Base-by-base conservation (phyloP, 352 stramenopile genomes). In the Aphanomyces invadans region DNA sequence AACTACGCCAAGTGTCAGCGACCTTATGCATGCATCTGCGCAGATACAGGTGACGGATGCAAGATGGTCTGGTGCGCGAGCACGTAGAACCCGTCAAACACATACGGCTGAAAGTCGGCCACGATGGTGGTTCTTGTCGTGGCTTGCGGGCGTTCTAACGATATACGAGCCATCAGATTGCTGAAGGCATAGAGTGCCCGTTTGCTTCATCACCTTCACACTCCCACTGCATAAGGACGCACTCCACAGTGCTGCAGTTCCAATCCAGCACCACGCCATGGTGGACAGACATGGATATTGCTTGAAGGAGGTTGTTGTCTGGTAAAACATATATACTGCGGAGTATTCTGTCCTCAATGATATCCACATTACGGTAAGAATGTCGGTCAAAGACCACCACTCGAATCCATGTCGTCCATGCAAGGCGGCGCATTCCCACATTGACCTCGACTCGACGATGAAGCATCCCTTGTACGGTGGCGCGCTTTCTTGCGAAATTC, bases 81-180 rank as follows among this genome's bases (percentile, higher is more conserved):
- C 59, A 95, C 63, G 74, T 89, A 92, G 65, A 93, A 93, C 36
- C 86, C 86, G 53, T 95, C 86, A 56, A 95, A 95, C 28, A 92
- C 65, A 64, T 90, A 91, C 25, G 88, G 72, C 28, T 74, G 73
- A 31, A 76, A 73, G 19, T 82, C 74, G n/a, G 83, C 74, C 31
- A 80, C 71, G 39, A 93, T 79, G 17, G 80, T 80, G 21, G 86
- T 92, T 76, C 91, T 89, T 23, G 70, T 77, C 9, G 49, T 2
- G 11, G 23, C n/a, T 29, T 31, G n/a, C 21, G n/a, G 46, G 26
- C 46, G 21, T 21, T 11, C 46, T 54, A 54, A 25, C 10, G 46
- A 54, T 12, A 31, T 31, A 54, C n/a, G 1, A 54, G 46, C n/a
- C n/a, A 54, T 54, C 10, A 2, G n/a, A 0, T 15, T 31, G n/a